phyloP scores from a whole-genome alignment of 257 asterid species.

The Petrea volubilis region DNA sequence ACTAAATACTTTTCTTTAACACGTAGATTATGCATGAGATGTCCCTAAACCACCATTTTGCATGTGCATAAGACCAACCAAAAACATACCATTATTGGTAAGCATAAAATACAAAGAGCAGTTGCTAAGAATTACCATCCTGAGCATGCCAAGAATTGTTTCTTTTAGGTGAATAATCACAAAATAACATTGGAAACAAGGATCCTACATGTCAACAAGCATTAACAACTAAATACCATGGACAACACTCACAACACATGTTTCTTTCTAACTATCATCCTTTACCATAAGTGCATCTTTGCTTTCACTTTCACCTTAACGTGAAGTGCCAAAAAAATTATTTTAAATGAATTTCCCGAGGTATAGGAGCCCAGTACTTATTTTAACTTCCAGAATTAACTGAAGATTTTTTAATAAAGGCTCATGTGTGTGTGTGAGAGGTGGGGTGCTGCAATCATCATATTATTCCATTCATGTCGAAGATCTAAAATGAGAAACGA shows the following conservation, averaged over 20 bases:
- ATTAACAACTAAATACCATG: background rate
- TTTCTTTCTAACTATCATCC: background rate
- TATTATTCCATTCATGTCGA: background rate
- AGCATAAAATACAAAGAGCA: constrained; percentile 4
- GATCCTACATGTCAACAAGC: background rate
- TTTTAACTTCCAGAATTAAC: background rate
- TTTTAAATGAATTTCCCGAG: background rate
- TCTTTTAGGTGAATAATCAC: background rate
- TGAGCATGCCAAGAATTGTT: constrained; percentile 7
- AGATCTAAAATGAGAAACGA: background rate
- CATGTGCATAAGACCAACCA: background rate
- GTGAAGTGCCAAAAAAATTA: background rate
- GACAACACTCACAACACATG: background rate
- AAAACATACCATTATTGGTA: background rate
- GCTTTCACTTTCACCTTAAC: background rate
- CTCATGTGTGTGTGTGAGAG: background rate
- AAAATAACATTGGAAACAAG: constrained; percentile 2
- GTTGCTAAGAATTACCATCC: background rate
- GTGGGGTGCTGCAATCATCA: constrained; percentile 1
- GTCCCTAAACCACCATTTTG: background rate
- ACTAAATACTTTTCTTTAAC: background rate
- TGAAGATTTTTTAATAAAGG: background rate
- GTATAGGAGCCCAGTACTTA: background rate
- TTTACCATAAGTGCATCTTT: background rate
- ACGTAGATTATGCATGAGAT: constrained; percentile 2